Evolutionary conservation across 2,329 filamentous ascomycete genomes (phyloP), one percentile per base, ranked within the genome.

Genomic region (Pseudocercospora macadamiae): DNA sequence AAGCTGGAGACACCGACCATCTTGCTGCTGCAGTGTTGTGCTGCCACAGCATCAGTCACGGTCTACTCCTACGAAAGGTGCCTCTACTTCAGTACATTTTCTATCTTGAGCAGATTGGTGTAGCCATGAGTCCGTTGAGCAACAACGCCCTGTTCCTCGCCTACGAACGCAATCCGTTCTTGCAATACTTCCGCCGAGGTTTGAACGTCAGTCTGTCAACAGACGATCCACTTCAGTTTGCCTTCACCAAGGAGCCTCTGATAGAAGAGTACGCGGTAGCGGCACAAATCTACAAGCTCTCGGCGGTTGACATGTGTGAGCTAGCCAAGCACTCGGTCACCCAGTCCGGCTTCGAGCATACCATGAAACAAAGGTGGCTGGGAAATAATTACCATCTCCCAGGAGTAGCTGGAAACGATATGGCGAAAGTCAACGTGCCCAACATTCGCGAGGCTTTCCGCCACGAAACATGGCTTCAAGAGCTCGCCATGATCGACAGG

Each of bases 221-320:
- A 0, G 95, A 99, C 71, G 95, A 99, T 72, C 95, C 95, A 19
- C 82, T 99, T 47, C 95, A 99, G 72, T 99, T 99, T 73, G 95
- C 95, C 2, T 99, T 97, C 72, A 99, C 95, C 4, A 99, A 97
- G 70, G 95, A 99, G 75, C 95, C 95, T 1, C 78, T 99, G 57
- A 99, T 99, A 66, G 95, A 99, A 74, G 95, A 99, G 73, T 99
- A 99, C 71, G 93, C 93, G 0, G 95, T 99, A 7, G 95, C 95
- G 3, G 95, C 95, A 3, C 95, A 99, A 76, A 99, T 99, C 59
- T 99, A 97, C 79, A 97, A 97, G 77, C 85, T 99, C 36, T 96
- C 88, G 70, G 89, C 93, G 0, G 93, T 97, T 3, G 95, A 99
- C 71, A 99, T 99, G 95, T 97, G 95, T 72, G 95, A 99, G 77